These are phyloP conservation scores for Ustilago crameri DNA, from an alignment of 1,284 basidiomycete genomes.

Conservation along the genomic window DNA sequence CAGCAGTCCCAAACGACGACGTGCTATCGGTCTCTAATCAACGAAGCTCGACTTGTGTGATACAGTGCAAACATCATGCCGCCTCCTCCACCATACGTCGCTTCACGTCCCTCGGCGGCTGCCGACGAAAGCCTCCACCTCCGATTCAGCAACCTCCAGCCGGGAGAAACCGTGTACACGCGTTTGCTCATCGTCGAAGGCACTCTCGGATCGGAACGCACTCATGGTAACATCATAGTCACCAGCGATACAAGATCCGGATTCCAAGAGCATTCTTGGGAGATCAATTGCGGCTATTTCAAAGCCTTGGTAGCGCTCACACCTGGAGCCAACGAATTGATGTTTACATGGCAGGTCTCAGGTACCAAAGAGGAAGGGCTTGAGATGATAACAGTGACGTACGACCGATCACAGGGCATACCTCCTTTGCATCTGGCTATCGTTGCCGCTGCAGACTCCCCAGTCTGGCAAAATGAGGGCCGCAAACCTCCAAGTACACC, in stretches of 20 bases:
- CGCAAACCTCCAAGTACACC: conserved; percentile 12
- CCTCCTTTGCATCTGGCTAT: conserved; percentile 45
- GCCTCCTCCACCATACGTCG: conserved; percentile 5
- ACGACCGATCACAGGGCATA: conserved; percentile 11
- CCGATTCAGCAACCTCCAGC: conserved; percentile 26
- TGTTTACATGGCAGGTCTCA: conserved; percentile 10
- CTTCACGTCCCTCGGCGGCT: not conserved
- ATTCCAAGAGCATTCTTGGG: conserved; percentile 33
- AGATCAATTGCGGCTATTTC: conserved; percentile 40
- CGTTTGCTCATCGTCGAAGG: conserved; percentile 43
- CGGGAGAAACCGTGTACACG: conserved; percentile 30
- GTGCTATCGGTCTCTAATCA: conserved; percentile 40
- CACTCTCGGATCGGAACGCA: not conserved
- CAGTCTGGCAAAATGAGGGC: conserved; percentile 29
- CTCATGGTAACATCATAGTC: conserved; percentile 16
- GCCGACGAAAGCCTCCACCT: not conserved
- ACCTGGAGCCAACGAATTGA: conserved; percentile 26
- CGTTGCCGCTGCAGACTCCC: conserved; percentile 36
- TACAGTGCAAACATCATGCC: too few species aligned
- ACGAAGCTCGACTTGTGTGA: too few species aligned
- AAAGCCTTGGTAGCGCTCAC: conserved; percentile 44
- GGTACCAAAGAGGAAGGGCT: not conserved
- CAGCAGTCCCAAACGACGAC: conserved; percentile 52
- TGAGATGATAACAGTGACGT: conserved; percentile 7
- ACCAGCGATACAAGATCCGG: conserved; percentile 9